These are phyloP conservation scores for Areca catechu DNA, from an alignment of 176 grass and related monocot species.

Conservation along the genomic window DNA sequence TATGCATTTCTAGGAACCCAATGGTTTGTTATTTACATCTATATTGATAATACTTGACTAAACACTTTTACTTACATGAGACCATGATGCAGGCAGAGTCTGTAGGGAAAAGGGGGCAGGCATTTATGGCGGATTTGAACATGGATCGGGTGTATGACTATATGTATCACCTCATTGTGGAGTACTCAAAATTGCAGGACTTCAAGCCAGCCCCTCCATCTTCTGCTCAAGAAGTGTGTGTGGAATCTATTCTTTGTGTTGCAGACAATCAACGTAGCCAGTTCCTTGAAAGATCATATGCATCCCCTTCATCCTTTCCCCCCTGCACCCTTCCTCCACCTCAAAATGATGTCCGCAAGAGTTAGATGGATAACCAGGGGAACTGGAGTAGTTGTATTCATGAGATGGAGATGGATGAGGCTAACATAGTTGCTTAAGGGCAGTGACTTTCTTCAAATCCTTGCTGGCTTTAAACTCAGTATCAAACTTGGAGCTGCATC, in stretches of 20 bases:
- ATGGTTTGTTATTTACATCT: too few species aligned
- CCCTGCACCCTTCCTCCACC: constrained; percentile 38
- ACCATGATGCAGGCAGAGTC: constrained; percentile 32
- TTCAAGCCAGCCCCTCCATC: constrained; percentile 39
- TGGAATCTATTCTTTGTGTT: constrained; percentile 54
- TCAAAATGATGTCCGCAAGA: too few species aligned
- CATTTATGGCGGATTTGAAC: constrained; percentile 49
- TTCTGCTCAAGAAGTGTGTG: constrained; percentile 59
- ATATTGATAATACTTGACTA: too few species aligned
- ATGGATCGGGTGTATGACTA: constrained; percentile 81
- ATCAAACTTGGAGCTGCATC: too few species aligned
- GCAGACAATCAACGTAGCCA: constrained; percentile 39
- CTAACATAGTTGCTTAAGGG: too few species aligned
- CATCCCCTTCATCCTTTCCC: constrained; percentile 11
- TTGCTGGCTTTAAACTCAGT: too few species aligned
- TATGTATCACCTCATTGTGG: constrained; percentile 70
- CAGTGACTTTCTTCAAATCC: too few species aligned
- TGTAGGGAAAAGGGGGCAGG: constrained; percentile 44
- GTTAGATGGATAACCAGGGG: too few species aligned
- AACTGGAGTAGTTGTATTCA: too few species aligned
- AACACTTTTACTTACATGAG: too few species aligned
- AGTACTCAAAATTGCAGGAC: constrained; percentile 64
- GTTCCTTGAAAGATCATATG: constrained; percentile 44
- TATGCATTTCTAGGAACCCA: too few species aligned
- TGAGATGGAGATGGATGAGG: too few species aligned